Percentiles rank a stretch among this genome's conserved stretches.
Evolutionary conservation across 2,329 filamentous ascomycete species (phyloP).

Genomic region (Fusarium sp.): DNA sequence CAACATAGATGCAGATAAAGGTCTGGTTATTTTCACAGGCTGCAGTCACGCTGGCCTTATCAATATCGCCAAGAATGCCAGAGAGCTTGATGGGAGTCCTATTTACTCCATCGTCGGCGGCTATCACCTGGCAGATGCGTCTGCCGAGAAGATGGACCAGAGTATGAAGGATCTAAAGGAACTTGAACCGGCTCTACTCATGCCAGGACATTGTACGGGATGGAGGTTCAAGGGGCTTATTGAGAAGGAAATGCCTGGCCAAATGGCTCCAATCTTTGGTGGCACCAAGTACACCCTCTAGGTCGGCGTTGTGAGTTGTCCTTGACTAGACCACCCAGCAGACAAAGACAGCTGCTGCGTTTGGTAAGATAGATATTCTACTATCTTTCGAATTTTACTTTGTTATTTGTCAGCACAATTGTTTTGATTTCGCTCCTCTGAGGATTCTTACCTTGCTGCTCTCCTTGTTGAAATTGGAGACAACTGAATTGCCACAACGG

Average conservation of each 20-base stretch:
- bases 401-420: no score
- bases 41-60: conserved; percentile 68
- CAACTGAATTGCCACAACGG: no score
- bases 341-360: no score
- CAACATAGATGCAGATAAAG: conserved; percentile 38
- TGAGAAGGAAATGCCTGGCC: conserved; percentile 59
- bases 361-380: no score
- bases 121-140: background rate
- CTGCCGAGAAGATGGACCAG: conserved; percentile 52
- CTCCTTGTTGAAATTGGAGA: no score
- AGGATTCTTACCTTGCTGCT: no score
- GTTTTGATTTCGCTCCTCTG: no score
- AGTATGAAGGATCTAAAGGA: conserved; percentile 61
- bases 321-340: no score
- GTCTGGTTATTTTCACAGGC: conserved; percentile 67
- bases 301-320: no score
- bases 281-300: conserved; percentile 54
- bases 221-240: conserved; percentile 62
- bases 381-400: no score
- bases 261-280: conserved; percentile 62
- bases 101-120: background rate
- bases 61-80: conserved; percentile 61
- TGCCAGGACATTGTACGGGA: conserved; percentile 68
- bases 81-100: conserved; percentile 52
- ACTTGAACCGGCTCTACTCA: conserved; percentile 59